Conservation (phyloP, 129 eudicot genomes). For the Tanacetum coccineum region DNA sequence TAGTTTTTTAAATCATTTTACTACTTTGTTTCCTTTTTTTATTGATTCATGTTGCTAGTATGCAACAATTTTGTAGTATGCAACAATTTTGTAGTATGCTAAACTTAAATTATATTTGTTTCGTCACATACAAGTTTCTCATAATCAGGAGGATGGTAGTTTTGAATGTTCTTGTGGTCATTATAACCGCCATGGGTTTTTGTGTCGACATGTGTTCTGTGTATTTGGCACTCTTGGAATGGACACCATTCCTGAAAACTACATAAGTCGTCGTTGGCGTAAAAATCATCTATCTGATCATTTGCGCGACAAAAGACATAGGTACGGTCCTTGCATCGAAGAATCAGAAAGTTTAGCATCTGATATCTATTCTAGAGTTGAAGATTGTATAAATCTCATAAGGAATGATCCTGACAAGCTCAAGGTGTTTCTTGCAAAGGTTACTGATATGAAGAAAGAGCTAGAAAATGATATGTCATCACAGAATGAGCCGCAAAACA, state of each 20-base stretch:
- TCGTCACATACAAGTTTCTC: no score
- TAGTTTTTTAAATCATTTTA: no score
- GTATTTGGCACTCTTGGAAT: not conserved
- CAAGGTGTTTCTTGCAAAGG: not conserved
- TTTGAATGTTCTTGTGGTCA: no score
- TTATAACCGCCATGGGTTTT: no score
- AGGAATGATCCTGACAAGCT: not conserved
- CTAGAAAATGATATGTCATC: no score
- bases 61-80: no score
- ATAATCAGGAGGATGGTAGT: no score
- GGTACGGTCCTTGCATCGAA: not conserved
- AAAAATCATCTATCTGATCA: not conserved
- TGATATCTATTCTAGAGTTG: not conserved
- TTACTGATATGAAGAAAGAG: not conserved
- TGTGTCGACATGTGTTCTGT: no score
- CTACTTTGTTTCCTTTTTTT: no score
- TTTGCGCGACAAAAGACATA: not conserved
- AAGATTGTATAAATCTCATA: not conserved
- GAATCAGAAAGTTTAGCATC: not conserved
- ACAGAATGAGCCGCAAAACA: fast-evolving
- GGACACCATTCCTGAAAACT: not conserved
- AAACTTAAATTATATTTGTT: no score
- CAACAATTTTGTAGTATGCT: no score
- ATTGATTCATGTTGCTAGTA: no score
- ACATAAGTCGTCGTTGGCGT: not conserved